These are phyloP conservation scores for Arthroderma sp. DNA, from an alignment of 2,329 filamentous ascomycete species.

Conservation along the genomic window DNA sequence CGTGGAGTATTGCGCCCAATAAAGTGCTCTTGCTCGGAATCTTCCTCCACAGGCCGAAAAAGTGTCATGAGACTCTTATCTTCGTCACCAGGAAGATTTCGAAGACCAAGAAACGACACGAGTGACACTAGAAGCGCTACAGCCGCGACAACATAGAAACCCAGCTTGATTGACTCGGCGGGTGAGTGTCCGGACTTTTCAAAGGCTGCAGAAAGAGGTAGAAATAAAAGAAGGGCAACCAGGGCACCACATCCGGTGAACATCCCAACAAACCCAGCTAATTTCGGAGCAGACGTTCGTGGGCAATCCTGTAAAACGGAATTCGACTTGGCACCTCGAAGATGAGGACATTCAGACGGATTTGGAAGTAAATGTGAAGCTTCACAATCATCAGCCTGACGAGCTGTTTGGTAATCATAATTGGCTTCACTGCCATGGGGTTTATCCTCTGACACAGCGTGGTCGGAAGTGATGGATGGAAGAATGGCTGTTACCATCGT, in stretches of 20 bases:
- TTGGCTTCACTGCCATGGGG: background rate
- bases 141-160: conserved; percentile 73
- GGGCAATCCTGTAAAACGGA: background rate
- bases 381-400: conserved; percentile 22
- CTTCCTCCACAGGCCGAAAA: background rate
- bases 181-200: conserved; percentile 58
- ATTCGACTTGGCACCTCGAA: too few relatives aligned
- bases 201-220: conserved; percentile 76
- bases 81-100: conserved; percentile 55
- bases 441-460: background rate
- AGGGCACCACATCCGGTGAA: conserved; percentile 89
- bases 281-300: conserved; percentile 36
- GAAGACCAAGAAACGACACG: conserved; percentile 67
- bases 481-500: conserved; percentile 97
- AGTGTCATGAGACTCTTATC: conserved; percentile 51
- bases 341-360: conserved; percentile 39
- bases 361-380: conserved; percentile 36
- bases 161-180: conserved; percentile 61
- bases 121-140: conserved; percentile 60
- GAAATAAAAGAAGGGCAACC: conserved; percentile 65
- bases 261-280: conserved; percentile 82
- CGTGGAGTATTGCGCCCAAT: background rate
- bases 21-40: too few relatives aligned
- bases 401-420: conserved; percentile 11
- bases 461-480: conserved; percentile 47